Conservation (phyloP, 2,329 filamentous ascomycete genomes). For the Colletotrichum higginsianum region DNA sequence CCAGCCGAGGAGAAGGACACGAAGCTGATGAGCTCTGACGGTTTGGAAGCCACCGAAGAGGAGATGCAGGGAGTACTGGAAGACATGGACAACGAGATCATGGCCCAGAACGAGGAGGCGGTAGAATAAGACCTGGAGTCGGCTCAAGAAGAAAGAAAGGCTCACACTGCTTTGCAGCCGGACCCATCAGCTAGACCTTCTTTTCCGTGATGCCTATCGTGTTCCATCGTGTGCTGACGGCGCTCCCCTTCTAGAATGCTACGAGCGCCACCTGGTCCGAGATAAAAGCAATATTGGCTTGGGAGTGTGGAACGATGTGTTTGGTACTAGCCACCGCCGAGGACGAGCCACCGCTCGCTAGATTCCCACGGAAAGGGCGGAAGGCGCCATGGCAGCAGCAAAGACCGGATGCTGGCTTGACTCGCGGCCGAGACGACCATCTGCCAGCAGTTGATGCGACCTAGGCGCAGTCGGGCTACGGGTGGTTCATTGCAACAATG, state of each 20-base stretch:
- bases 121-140: constrained; percentile 26
- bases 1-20: constrained; percentile 77
- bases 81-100: constrained; percentile 57
- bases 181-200: background rate
- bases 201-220: constrained; percentile 17
- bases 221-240: constrained; percentile 21
- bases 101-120: constrained; percentile 45
- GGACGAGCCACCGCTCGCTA: constrained; percentile 25
- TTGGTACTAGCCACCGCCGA: constrained; percentile 28
- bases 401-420: constrained; percentile 1
- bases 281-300: constrained; percentile 26
- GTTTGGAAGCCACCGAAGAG: constrained; percentile 74
- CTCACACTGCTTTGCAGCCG: constrained; percentile 7
- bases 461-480: background rate
- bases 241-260: constrained; percentile 31
- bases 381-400: background rate
- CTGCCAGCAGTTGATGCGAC: background rate
- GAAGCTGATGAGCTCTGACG: constrained; percentile 78
- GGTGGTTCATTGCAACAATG: background rate
- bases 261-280: constrained; percentile 25
- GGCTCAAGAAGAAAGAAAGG: constrained; percentile 24
- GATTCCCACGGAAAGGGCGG: constrained; percentile 10
- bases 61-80: constrained; percentile 70
- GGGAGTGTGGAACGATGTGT: constrained; percentile 7
- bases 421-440: background rate